Evolutionary conservation across 805 yeast genomes (phyloP).

Genomic region (Sugiyamaella floridensis): DNA sequence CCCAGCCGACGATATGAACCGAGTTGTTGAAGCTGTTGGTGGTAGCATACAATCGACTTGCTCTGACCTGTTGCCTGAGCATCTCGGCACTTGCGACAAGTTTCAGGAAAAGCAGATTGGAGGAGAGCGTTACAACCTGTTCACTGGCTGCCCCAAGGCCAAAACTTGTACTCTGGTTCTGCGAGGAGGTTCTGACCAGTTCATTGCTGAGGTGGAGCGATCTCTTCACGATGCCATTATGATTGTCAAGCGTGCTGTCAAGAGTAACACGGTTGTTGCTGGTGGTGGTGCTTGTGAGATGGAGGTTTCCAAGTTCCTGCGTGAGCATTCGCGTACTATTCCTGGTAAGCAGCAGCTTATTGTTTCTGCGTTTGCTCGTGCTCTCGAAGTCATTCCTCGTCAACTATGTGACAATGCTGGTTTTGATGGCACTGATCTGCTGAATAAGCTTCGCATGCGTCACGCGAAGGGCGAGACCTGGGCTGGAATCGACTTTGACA

Average conservation of each 20-base stretch:
- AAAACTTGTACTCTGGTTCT: slow-evolving; percentile 88
- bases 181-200: slow-evolving; percentile 98
- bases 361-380: slow-evolving; percentile 87
- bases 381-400: slow-evolving; percentile 92
- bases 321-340: slow-evolving; percentile 80
- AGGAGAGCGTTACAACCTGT: slow-evolving; percentile 87
- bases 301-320: slow-evolving; percentile 84
- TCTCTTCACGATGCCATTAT: slow-evolving; percentile 96
- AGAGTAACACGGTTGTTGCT: slow-evolving; percentile 82
- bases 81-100: slow-evolving; percentile 73
- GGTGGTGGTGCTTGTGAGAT: slow-evolving; percentile 99
- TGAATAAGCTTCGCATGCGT: slow-evolving; percentile 83
- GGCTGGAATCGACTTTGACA: slow-evolving; percentile 88
- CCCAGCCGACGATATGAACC: slow-evolving; percentile 77
- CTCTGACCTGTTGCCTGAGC: slow-evolving; percentile 56
- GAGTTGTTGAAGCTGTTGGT: slow-evolving; percentile 91
- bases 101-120: slow-evolving; percentile 97
- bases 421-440: slow-evolving; percentile 89
- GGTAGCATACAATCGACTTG: slow-evolving; percentile 71
- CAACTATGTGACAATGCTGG: slow-evolving; percentile 99
- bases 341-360: slow-evolving; percentile 95
- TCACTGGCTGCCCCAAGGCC: slow-evolving; percentile 86
- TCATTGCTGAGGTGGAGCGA: slow-evolving; percentile 95
- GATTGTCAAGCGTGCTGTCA: slow-evolving; percentile 93
- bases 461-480: slow-evolving; percentile 91